Conservation (phyloP, 768 basidiomycete genomes). For the Podaxis sp. region DNA sequence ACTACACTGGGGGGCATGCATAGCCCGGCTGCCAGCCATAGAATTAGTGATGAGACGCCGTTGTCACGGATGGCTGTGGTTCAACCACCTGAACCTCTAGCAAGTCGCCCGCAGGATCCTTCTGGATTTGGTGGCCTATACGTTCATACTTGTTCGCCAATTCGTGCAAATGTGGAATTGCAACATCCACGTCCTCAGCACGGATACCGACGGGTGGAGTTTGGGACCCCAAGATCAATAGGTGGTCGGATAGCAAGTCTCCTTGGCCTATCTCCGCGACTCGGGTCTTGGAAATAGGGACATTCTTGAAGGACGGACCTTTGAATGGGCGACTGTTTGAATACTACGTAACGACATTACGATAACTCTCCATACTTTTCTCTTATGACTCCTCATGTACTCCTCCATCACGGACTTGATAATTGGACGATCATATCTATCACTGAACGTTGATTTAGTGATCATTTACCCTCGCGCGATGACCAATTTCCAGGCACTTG, state of each 20-base stretch:
- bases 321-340: not conserved
- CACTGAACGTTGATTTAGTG: too few species aligned
- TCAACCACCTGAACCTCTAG: not conserved
- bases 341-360: too few species aligned
- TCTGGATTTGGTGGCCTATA: not conserved
- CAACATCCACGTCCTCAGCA: not conserved
- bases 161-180: not conserved
- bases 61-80: not conserved
- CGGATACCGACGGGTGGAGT: not conserved
- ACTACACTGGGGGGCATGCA: not conserved
- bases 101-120: not conserved
- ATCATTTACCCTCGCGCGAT: too few species aligned
- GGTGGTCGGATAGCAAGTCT: not conserved
- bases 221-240: not conserved
- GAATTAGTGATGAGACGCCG: not conserved
- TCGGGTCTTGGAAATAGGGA: not conserved
- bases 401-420: not conserved
- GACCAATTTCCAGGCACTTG: too few species aligned
- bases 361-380: too few species aligned
- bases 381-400: not conserved
- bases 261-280: not conserved
- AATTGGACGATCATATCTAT: not conserved
- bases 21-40: not conserved
- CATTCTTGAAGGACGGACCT: not conserved
- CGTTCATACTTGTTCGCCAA: not conserved